phyloP scores from a whole-genome alignment of 805 yeast species.

The Candida qinlingensis region DNA sequence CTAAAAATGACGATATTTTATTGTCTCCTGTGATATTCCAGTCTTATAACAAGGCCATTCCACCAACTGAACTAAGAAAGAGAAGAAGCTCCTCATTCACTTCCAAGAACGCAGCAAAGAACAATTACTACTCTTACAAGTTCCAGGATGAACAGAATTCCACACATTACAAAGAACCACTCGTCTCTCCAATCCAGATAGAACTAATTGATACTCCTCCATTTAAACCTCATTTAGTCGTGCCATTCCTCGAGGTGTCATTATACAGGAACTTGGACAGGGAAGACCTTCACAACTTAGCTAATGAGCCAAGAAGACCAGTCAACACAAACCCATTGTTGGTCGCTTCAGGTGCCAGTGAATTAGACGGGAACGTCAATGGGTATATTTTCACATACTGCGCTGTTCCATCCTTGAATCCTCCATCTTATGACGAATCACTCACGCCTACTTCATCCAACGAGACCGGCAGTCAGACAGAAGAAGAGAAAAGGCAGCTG shows the following conservation, averaged over 20 bases:
- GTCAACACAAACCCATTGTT: constrained; percentile 62
- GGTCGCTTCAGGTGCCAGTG: constrained; percentile 77
- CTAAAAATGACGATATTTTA: constrained; percentile 24
- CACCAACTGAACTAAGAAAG: constrained; percentile 2
- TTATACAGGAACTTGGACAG: constrained; percentile 56
- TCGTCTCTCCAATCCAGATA: constrained; percentile 51
- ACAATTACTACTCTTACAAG: constrained; percentile 16
- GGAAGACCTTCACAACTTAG: constrained; percentile 54
- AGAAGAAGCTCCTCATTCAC: constrained; percentile 4
- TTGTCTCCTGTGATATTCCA: constrained; percentile 36
- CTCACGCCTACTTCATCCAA: constrained; percentile 13
- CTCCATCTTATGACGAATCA: constrained; percentile 48
- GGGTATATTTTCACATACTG: constrained; percentile 69
- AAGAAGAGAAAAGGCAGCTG: constrained; percentile 9
- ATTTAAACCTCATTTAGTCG: constrained; percentile 57
- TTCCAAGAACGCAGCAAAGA: constrained; percentile 11
- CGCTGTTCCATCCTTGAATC: constrained; percentile 57
- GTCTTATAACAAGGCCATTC: constrained; percentile 21
- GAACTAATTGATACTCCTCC: constrained; percentile 77
- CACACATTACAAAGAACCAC: constrained; percentile 38
- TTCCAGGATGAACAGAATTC: constrained; percentile 8
- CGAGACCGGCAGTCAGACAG: constrained; percentile 6
- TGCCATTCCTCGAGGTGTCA: constrained; percentile 74
- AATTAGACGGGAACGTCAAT: constrained; percentile 67
- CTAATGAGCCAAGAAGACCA: constrained; percentile 55